These are phyloP conservation scores for Saccharomyces hybrid DNA, from an alignment of 1,139 yeast genomes.

Conservation along the genomic window DNA sequence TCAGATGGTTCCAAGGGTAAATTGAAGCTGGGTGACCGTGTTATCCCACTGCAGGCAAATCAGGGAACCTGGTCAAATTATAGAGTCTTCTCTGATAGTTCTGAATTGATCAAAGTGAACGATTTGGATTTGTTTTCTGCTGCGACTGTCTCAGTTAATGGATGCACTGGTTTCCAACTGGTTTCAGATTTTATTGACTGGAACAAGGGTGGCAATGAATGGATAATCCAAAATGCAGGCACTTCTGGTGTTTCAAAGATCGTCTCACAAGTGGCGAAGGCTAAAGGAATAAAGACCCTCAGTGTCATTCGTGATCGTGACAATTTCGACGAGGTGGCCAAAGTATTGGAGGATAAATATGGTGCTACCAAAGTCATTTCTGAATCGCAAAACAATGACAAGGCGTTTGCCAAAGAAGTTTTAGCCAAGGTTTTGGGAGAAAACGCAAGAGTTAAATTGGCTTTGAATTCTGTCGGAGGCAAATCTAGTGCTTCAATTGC, in stretches of 20 bases:
- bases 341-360: conserved; percentile 46
- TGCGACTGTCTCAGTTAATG: conserved; percentile 86
- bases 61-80: conserved; percentile 96
- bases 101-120: conserved; percentile 46
- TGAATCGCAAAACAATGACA: conserved; percentile 70
- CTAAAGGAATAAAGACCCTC: conserved; percentile 73
- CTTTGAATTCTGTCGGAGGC: conserved; percentile 91
- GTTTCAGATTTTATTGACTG: conserved; percentile 61
- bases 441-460: conserved; percentile 49
- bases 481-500: conserved; percentile 73
- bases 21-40: conserved; percentile 77
- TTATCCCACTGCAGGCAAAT: conserved; percentile 68
- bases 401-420: conserved; percentile 52
- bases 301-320: conserved; percentile 84
- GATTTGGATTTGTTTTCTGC: conserved; percentile 45
- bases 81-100: conserved; percentile 44
- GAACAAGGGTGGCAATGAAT: conserved; percentile 54
- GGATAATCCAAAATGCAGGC: conserved; percentile 96
- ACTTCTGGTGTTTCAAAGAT: conserved; percentile 94
- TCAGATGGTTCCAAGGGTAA: conserved; percentile 34
- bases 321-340: conserved; percentile 47
- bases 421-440: conserved; percentile 56
- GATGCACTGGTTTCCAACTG: conserved; percentile 87
- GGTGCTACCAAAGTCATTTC: conserved; percentile 92
- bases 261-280: conserved; percentile 78